Conservation (phyloP, 2,329 filamentous ascomycete species). For the Exophiala oligosperma region DNA sequence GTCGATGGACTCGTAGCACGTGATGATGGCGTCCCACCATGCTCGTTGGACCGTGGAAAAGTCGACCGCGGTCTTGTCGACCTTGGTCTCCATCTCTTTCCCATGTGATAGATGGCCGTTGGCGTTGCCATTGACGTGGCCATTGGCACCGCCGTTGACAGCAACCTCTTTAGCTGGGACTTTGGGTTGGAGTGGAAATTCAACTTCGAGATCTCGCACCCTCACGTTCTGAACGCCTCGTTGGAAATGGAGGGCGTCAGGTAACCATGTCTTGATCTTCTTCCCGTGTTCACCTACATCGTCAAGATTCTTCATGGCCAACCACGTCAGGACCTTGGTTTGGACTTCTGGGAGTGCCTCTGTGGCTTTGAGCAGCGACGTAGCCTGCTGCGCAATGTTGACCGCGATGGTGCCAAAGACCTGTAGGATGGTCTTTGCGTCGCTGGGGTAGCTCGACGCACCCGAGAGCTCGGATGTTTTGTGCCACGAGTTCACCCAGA, state of each 20-base stretch:
- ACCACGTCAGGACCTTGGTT: constrained; percentile 24
- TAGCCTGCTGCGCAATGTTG: constrained; percentile 21
- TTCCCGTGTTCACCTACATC: constrained; percentile 22
- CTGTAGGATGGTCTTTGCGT: constrained; percentile 22
- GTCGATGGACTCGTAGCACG: constrained; percentile 18
- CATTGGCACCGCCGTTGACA: background rate
- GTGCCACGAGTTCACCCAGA: constrained; percentile 52
- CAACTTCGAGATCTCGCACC: constrained; percentile 47
- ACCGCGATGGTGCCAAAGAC: constrained; percentile 22
- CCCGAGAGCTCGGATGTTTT: constrained; percentile 23
- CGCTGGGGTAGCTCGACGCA: constrained; percentile 20
- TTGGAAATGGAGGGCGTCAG: constrained; percentile 51
- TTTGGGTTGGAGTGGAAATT: constrained; percentile 45
- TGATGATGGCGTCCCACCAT: constrained; percentile 52
- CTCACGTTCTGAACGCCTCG: constrained; percentile 49
- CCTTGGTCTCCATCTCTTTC: background rate
- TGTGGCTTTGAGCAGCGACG: constrained; percentile 17
- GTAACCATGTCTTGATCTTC: constrained; percentile 43
- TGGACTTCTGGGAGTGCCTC: constrained; percentile 17
- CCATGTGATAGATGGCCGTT: constrained; percentile 5
- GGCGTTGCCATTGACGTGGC: background rate
- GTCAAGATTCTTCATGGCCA: constrained; percentile 26
- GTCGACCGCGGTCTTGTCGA: constrained; percentile 36
- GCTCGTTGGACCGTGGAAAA: constrained; percentile 46
- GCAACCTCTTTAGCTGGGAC: background rate